phyloP scores from a whole-genome alignment of 805 yeast genomes.

The Nakazawaea pomicola region DNA sequence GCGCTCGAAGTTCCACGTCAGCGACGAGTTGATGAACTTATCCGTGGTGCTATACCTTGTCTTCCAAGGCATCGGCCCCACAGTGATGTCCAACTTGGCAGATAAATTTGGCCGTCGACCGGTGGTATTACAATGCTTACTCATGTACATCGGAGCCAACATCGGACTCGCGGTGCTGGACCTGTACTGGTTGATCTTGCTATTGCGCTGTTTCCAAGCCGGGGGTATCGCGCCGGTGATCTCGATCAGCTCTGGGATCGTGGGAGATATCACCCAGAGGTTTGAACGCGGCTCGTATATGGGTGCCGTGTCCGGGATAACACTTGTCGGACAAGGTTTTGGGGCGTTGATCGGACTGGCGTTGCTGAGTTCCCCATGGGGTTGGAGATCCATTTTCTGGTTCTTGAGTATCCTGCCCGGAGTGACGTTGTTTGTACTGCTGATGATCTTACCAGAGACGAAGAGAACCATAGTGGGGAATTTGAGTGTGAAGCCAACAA shows the following conservation, averaged over 20 bases:
- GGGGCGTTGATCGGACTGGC: slow-evolving; percentile 59
- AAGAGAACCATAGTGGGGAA: slow-evolving; percentile 33
- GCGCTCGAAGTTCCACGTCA: slow-evolving; percentile 42
- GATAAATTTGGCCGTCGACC: slow-evolving; percentile 68
- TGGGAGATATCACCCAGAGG: slow-evolving; percentile 60
- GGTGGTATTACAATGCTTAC: slow-evolving; percentile 42
- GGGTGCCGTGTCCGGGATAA: slow-evolving; percentile 56
- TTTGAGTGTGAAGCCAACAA: slow-evolving; percentile 16
- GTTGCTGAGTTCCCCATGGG: slow-evolving; percentile 34
- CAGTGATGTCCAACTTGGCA: slow-evolving; percentile 55
- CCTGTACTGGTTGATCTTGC: slow-evolving; percentile 49
- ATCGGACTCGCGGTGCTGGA: slow-evolving; percentile 52
- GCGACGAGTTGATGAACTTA: slow-evolving; percentile 50
- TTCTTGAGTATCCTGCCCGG: slow-evolving; percentile 62
- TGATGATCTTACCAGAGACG: slow-evolving; percentile 35
- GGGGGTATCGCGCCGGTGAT: slow-evolving; percentile 71
- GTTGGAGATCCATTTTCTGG: slow-evolving; percentile 72
- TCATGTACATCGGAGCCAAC: slow-evolving; percentile 49
- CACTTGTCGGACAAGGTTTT: slow-evolving; percentile 61
- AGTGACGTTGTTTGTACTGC: slow-evolving; percentile 25
- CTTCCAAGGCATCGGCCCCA: slow-evolving; percentile 67
- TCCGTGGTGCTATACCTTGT: slow-evolving; percentile 66
- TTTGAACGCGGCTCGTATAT: slow-evolving; percentile 60
- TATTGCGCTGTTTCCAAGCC: slow-evolving; percentile 63
- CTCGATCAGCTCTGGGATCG: slow-evolving; percentile 57